Conservation (phyloP, 1,284 basidiomycete genomes). For the Trichosporon faecale region DNA sequence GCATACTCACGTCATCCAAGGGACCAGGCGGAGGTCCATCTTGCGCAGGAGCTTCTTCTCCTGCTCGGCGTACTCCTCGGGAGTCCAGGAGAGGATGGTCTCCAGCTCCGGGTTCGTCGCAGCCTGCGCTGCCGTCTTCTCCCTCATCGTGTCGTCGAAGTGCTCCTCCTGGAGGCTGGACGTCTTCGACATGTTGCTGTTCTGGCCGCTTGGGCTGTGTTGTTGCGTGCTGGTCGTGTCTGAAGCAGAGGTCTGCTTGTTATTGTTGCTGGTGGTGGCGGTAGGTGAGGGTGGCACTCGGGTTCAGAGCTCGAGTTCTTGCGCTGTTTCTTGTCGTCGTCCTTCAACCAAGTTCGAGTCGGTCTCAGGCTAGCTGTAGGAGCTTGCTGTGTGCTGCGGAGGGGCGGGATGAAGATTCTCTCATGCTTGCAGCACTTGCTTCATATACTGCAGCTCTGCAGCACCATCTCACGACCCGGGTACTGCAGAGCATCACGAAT, state of each 20-base stretch:
- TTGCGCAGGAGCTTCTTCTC: conserved; percentile 46
- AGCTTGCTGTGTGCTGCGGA: background rate
- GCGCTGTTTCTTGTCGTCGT: background rate
- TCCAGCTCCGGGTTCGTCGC: conserved; percentile 3
- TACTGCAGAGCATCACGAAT: background rate
- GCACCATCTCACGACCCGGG: background rate
- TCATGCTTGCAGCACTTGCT: background rate
- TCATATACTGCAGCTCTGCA: background rate
- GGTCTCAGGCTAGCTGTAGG: background rate
- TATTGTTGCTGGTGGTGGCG: background rate
- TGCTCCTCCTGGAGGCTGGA: conserved; percentile 1
- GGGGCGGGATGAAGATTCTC: background rate
- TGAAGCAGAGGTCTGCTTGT: background rate
- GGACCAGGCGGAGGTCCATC: conserved; percentile 44
- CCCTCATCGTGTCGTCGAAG: background rate
- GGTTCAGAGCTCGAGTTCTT: background rate
- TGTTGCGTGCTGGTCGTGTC: background rate
- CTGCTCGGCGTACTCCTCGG: conserved; percentile 36
- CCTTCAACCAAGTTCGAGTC: background rate
- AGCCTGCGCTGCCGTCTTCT: background rate
- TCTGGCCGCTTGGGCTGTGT: background rate
- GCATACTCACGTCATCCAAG: conserved; percentile 48
- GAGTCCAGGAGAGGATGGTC: conserved; percentile 33
- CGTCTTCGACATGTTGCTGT: background rate
- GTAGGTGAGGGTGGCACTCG: background rate